phyloP scores from a whole-genome alignment of 1,284 basidiomycete species.

The Wolfiporia cocos region DNA sequence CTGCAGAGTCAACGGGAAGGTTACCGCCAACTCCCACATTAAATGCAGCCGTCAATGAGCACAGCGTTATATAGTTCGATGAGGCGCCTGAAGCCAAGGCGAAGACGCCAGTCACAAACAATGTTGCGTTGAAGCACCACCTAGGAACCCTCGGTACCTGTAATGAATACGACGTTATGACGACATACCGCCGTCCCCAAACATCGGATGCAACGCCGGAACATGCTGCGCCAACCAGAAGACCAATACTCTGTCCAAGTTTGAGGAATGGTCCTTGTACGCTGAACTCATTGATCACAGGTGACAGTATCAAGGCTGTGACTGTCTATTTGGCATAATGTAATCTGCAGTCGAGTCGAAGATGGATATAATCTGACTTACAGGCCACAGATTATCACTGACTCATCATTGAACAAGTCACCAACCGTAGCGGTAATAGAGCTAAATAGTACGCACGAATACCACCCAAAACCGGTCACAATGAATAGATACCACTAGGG shows the following conservation, averaged over 20 bases:
- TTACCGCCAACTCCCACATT: constrained; percentile 67
- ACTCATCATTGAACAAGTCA: neutral
- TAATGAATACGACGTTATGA: neutral
- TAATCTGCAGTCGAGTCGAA: neutral
- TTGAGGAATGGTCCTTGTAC: constrained; percentile 48
- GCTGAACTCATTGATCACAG: constrained; percentile 48
- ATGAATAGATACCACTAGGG: constrained; percentile 49
- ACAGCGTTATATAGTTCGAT: constrained; percentile 44
- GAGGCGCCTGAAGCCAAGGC: constrained; percentile 56
- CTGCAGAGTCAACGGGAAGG: constrained; percentile 72
- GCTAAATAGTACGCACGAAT: constrained; percentile 46
- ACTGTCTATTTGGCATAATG: constrained; percentile 10
- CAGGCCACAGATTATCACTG: constrained; percentile 64
- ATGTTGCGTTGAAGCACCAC: constrained; percentile 71
- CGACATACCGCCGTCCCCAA: constrained; percentile 49
- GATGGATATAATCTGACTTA: constrained; percentile 30
- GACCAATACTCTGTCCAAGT: constrained; percentile 50
- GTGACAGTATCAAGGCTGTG: constrained; percentile 47
- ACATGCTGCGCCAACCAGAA: constrained; percentile 59
- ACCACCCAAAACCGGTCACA: constrained; percentile 65
- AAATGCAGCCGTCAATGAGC: constrained; percentile 48
- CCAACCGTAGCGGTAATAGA: neutral
- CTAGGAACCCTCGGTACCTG: constrained; percentile 22
- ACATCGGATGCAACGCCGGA: constrained; percentile 56
- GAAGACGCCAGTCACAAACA: constrained; percentile 67